Conservation (phyloP, 495 filamentous ascomycete genomes). For the Penicillium longicatenatum region DNA sequence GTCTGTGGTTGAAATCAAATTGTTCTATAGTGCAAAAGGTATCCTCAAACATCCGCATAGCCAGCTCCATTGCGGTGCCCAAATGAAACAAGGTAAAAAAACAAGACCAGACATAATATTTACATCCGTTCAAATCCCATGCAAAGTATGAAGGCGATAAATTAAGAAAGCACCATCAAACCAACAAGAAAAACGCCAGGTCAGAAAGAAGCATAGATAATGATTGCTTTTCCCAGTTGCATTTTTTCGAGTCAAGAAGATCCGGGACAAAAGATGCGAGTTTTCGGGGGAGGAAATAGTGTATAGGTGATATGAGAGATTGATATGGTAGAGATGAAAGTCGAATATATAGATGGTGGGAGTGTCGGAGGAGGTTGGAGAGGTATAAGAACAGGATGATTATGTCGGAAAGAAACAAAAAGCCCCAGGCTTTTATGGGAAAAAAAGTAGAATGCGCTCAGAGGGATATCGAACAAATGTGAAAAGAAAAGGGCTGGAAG, state of each 20-base stretch:
- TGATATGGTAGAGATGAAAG: background rate
- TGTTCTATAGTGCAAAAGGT: constrained; percentile 6
- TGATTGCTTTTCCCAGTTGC: background rate
- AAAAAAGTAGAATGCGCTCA: constrained; percentile 27
- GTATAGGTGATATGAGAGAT: background rate
- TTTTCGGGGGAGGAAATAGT: background rate
- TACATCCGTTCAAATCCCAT: constrained; percentile 1
- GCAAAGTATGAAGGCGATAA: background rate
- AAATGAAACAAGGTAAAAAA: background rate
- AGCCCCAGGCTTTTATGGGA: constrained; percentile 31
- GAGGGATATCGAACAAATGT: constrained; percentile 32
- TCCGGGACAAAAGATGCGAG: background rate
- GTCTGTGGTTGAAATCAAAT: background rate
- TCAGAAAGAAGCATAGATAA: constrained; percentile 2
- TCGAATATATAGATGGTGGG: background rate
- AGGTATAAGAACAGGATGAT: background rate
- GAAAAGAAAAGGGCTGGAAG: constrained; percentile 7
- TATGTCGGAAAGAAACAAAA: constrained; percentile 14
- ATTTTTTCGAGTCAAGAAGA: background rate
- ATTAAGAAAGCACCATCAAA: background rate
- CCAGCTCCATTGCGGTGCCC: background rate
- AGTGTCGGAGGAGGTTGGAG: background rate
- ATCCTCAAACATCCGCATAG: background rate
- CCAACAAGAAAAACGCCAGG: constrained; percentile 1
- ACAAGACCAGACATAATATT: background rate